Conservation (phyloP, 1,284 basidiomycete species). For the Ustilago cynodontis region DNA sequence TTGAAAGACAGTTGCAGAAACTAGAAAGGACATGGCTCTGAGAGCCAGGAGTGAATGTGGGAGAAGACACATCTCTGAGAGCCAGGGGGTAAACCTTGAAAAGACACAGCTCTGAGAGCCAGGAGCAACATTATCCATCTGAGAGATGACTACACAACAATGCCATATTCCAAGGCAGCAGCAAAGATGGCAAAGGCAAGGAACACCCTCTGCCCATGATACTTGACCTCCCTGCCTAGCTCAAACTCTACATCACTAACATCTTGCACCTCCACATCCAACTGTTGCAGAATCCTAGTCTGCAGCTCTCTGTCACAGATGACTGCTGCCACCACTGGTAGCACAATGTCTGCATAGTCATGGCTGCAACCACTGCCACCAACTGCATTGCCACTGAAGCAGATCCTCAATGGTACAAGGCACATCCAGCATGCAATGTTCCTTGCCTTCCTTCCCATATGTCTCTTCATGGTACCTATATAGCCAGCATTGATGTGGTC, state of each 20-base stretch:
- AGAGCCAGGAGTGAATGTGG: no score
- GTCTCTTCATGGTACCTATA: background rate
- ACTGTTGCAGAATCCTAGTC: background rate
- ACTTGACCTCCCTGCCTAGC: background rate
- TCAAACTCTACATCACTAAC: background rate
- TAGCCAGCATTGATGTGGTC: constrained; percentile 1
- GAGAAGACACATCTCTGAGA: no score
- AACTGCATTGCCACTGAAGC: background rate
- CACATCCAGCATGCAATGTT: background rate
- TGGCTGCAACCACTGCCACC: background rate
- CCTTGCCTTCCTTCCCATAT: background rate
- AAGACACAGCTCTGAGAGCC: no score
- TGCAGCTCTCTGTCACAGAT: background rate
- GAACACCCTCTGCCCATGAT: constrained; percentile 4
- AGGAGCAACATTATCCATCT: no score
- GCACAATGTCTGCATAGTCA: background rate
- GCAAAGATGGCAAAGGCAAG: constrained; percentile 14
- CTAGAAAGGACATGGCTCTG: no score
- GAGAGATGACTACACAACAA: background rate
- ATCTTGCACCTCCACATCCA: background rate
- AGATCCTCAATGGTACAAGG: background rate
- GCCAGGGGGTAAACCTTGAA: no score
- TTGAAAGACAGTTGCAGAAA: no score
- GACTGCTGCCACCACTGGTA: constrained; percentile 2
- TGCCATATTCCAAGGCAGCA: background rate